phyloP scores from a whole-genome alignment of 1,284 basidiomycete species.

The Coniferiporia sulphurascens region DNA sequence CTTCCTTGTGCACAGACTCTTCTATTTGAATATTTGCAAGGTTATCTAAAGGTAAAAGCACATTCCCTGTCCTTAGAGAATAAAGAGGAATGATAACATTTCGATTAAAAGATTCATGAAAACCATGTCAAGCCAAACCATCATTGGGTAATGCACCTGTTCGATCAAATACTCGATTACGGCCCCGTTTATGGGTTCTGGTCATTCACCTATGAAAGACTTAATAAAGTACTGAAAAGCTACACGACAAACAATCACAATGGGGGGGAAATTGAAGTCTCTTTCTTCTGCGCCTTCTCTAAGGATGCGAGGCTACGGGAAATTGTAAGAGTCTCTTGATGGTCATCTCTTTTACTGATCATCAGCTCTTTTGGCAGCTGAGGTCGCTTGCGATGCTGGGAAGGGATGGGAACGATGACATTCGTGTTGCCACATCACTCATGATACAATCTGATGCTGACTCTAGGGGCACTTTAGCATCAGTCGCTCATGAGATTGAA shows the following conservation, averaged over 20 bases:
- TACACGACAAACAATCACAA: slow-evolving; percentile 18
- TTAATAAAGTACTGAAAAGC: slow-evolving; percentile 21
- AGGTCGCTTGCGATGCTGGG: not conserved
- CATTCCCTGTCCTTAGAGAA: not conserved
- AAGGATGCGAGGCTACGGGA: not conserved
- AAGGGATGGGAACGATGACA: not conserved
- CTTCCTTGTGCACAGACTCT: slow-evolving; percentile 11
- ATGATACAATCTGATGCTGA: no score
- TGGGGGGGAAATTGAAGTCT: slow-evolving; percentile 15
- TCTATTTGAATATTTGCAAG: slow-evolving; percentile 16
- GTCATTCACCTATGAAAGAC: slow-evolving; percentile 19
- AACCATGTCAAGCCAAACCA: slow-evolving; percentile 17
- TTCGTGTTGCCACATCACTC: no score
- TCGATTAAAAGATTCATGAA: slow-evolving; percentile 13
- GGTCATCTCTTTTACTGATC: not conserved
- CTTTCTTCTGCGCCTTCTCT: slow-evolving; percentile 9
- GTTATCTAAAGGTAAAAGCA: slow-evolving; percentile 12
- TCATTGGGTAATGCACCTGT: slow-evolving; percentile 19
- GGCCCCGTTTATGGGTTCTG: slow-evolving; percentile 22
- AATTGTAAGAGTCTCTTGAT: slow-evolving; percentile 1
- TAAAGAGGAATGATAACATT: no score
- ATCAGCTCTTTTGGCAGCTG: not conserved
- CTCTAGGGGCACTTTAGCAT: no score
- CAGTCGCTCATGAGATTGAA: slow-evolving; percentile 1
- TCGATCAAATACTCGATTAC: slow-evolving; percentile 18